These are phyloP conservation scores for Harrya chromipes DNA, from an alignment of 768 basidiomycete species.

Conservation along the genomic window DNA sequence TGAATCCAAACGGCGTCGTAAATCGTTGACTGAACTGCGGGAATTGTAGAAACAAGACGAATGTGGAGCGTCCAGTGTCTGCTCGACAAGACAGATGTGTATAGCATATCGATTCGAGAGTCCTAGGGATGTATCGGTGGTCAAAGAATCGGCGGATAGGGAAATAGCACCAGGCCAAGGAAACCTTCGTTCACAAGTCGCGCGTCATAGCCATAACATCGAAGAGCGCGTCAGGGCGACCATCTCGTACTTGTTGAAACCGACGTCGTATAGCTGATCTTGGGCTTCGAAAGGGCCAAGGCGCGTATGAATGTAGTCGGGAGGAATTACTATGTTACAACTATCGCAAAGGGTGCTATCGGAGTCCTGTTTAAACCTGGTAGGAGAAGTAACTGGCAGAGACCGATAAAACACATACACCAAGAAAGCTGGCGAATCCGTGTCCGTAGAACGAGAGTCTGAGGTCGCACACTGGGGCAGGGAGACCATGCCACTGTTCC, in stretches of 20 bases:
- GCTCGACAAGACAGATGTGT: neutral
- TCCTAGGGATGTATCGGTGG: neutral
- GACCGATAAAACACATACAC: no score
- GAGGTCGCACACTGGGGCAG: no score
- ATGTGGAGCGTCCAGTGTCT: no score
- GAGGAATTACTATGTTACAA: constrained; percentile 16
- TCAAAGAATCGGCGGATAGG: neutral
- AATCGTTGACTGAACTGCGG: no score
- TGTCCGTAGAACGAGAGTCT: no score
- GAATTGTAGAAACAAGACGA: neutral
- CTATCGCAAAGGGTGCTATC: constrained; percentile 12
- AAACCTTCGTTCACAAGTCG: neutral
- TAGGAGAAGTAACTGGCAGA: no score
- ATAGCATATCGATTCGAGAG: constrained; percentile 4
- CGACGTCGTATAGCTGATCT: constrained; percentile 1
- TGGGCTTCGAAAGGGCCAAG: constrained; percentile 9
- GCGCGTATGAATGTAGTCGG: neutral
- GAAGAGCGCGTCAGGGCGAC: constrained; percentile 17
- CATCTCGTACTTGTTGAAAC: constrained; percentile 14
- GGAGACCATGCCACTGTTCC: no score
- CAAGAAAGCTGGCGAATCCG: no score
- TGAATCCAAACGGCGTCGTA: no score
- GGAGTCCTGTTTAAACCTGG: no score
- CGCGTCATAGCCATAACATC: constrained; percentile 15
- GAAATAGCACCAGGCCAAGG: neutral